Evolutionary conservation across 2,329 filamentous ascomycete species (phyloP).

Genomic region (Pseudogymnoascus sp.): DNA sequence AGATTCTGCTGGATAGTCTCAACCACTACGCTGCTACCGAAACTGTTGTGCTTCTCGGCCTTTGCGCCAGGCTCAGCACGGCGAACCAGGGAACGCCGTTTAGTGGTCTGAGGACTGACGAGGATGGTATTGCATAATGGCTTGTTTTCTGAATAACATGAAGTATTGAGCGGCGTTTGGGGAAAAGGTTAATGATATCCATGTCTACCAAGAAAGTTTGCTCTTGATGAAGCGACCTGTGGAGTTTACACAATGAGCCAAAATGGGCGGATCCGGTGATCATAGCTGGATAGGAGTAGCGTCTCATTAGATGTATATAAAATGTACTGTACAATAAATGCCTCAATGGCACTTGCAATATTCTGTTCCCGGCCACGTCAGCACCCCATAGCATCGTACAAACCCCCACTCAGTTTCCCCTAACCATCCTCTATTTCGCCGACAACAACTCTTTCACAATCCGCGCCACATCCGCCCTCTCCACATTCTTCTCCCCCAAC

Average conservation of each 20-base stretch:
- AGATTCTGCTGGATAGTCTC: constrained; percentile 87
- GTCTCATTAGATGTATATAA: constrained; percentile 8
- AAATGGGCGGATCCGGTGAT: background rate
- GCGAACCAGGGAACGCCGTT: constrained; percentile 70
- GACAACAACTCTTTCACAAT: constrained; percentile 49
- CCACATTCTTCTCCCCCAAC: constrained; percentile 57
- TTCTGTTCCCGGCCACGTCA: background rate
- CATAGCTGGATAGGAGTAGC: background rate
- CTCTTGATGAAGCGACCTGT: constrained; percentile 1
- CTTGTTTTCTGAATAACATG: background rate
- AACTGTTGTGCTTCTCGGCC: constrained; percentile 83
- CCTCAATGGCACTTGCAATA: background rate
- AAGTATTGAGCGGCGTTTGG: constrained; percentile 5
- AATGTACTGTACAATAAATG: constrained; percentile 3
- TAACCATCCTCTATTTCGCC: background rate
- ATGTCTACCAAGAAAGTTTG: constrained; percentile 8
- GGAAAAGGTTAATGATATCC: constrained; percentile 6
- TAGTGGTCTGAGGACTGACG: constrained; percentile 52
- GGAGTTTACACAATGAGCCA: background rate
- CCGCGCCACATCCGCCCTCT: constrained; percentile 53
- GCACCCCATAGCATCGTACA: background rate
- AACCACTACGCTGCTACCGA: constrained; percentile 98
- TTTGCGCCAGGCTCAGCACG: constrained; percentile 76
- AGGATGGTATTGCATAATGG: constrained; percentile 34
- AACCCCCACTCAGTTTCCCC: background rate